phyloP scores from a whole-genome alignment of 2,329 filamentous ascomycete genomes.

The Helicocarpus griseus region DNA sequence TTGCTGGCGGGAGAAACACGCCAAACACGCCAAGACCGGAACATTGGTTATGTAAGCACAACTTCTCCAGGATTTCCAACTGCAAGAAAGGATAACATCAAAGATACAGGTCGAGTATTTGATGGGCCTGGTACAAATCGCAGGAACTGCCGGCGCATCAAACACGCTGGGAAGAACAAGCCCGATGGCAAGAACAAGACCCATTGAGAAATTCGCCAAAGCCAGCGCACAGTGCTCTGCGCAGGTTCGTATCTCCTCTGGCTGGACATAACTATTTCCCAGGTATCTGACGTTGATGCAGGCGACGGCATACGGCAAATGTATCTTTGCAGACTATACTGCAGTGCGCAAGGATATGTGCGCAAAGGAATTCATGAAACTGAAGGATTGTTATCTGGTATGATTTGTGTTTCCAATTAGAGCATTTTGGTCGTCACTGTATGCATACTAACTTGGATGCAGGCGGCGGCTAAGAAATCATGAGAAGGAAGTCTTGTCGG shows the following conservation, averaged over 20 bases:
- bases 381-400: constrained; percentile 86
- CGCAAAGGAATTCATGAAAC: constrained; percentile 65
- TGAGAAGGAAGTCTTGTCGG: neutral
- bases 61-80: no score
- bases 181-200: constrained; percentile 46
- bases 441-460: constrained; percentile 7
- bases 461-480: constrained; percentile 45
- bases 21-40: no score
- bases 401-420: constrained; percentile 16
- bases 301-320: constrained; percentile 83
- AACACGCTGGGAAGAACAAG: no score
- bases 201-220: constrained; percentile 59
- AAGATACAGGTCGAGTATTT: no score
- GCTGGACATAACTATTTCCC: neutral
- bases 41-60: no score
- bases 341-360: constrained; percentile 88
- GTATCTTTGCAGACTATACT: constrained; percentile 82
- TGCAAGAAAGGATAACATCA: no score
- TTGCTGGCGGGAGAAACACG: no score
- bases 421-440: neutral
- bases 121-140: no score
- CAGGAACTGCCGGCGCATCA: no score
- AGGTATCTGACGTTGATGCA: constrained; percentile 29
- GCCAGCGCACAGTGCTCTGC: constrained; percentile 56
- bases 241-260: constrained; percentile 41